Evolutionary conservation across 208 protist species (phyloP), one percentile per base, ranked within the genome.

Genomic region (Novymonas esmeraldas): DNA sequence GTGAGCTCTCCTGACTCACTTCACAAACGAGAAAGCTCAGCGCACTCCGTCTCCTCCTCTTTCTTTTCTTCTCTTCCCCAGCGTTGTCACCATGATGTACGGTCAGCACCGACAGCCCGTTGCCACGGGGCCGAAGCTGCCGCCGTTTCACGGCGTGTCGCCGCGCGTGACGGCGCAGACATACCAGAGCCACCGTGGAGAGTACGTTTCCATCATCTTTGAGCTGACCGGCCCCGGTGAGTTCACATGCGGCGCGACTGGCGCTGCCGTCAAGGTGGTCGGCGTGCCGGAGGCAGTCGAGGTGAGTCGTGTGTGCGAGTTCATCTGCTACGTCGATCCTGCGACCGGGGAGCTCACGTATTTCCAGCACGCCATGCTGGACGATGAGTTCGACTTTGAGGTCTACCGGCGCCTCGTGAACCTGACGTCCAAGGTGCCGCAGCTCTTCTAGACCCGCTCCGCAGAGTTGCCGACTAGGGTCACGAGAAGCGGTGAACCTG

Each of bases 311-410:
- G 82, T 97, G 48, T 92, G 85, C 72, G 92, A 97, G 78, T 94
- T 97, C 70, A 86, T 95, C 42, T 93, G 88, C 84, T 95, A 97
- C 77, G 86, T 95, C 13, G 81, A 94, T 52, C 87, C 87, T 28
- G 65, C 85, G 57, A 83, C 57, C n/a, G 84, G 85, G 5, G 74
- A 90, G 44, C 69, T 97, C 31, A 70, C 79, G 31, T 95, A 95
- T 79, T 92, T 77, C 61, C 82, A 92, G 50, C 87, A 94, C 69
- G 92, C 86, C 11, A 82, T 92, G 57, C 84, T 94, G 22, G 89
- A 95, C 64, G 92, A 97, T 63, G 92, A 97, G 58, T 95, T 94
- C 57, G 92, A 97, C 81, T 90, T 94, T 76, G 88, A 94, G 24
- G 79, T 89, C 22, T 97, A 97, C 79, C 76, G 88, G 28, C 84